Conservation (phyloP, 1,139 yeast species). For the Hyphopichia pseudoburtonii region DNA sequence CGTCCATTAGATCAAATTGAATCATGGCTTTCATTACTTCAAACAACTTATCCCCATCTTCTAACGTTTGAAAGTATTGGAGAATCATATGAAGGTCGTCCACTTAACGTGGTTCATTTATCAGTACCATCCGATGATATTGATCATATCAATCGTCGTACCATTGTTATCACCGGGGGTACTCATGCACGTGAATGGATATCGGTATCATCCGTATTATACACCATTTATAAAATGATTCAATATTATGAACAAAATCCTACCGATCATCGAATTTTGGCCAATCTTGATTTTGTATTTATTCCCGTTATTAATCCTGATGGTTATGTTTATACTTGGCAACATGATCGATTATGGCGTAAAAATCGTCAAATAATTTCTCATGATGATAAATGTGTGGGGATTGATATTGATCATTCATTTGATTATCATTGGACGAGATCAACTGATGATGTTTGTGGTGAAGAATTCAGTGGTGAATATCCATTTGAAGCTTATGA, state of each 20-base stretch:
- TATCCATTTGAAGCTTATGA: constrained; percentile 76
- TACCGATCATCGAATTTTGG: constrained; percentile 36
- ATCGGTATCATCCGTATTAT: constrained; percentile 68
- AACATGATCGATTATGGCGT: constrained; percentile 78
- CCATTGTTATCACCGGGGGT: constrained; percentile 80
- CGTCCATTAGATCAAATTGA: constrained; percentile 68
- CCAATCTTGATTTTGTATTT: constrained; percentile 63
- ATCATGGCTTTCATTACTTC: constrained; percentile 66
- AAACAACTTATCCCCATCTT: constrained; percentile 55
- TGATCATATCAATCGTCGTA: constrained; percentile 53
- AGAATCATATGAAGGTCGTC: constrained; percentile 70
- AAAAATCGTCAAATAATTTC: constrained; percentile 79
- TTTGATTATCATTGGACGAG: constrained; percentile 73
- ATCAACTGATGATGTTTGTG: constrained; percentile 70
- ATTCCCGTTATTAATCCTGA: constrained; percentile 89
- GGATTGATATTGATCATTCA: constrained; percentile 86
- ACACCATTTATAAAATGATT: constrained; percentile 56
- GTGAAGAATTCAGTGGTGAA: constrained; percentile 81
- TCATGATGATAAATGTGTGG: constrained; percentile 50
- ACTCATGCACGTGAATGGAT: constrained; percentile 93
- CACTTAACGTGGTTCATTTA: constrained; percentile 64
- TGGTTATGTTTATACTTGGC: constrained; percentile 86
- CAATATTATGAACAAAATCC: constrained; percentile 46
- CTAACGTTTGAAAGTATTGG: constrained; percentile 68
- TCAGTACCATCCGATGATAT: constrained; percentile 43